Conservation (phyloP, 192 early-diverging fungal species). For the Coemansia sp. region DNA sequence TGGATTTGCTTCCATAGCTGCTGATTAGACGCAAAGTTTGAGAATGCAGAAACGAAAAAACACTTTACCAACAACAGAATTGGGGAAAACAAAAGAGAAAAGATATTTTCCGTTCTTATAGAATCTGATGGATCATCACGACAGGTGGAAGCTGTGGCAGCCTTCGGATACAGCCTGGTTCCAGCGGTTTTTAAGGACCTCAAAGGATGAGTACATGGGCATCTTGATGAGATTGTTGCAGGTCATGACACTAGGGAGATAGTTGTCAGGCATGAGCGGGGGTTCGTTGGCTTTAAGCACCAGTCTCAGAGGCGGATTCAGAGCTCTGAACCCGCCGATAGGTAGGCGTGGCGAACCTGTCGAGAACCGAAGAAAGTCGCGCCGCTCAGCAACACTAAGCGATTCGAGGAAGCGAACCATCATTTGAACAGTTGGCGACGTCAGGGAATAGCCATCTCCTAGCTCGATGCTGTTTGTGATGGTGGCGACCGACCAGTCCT, state of each 20-base stretch:
- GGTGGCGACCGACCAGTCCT: constrained; percentile 76
- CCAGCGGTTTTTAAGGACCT: constrained; percentile 66
- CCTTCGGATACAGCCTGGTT: constrained; percentile 78
- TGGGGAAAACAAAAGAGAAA: background rate
- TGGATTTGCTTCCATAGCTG: constrained; percentile 72
- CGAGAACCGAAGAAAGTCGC: constrained; percentile 82
- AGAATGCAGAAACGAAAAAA: background rate
- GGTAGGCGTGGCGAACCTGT: constrained; percentile 89
- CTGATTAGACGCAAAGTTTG: background rate
- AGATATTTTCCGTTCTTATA: too few species aligned
- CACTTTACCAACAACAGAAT: too few species aligned
- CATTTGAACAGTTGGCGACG: constrained; percentile 66
- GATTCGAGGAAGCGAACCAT: constrained; percentile 70
- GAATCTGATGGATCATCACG: constrained; percentile 27
- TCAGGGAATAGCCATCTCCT: constrained; percentile 80
- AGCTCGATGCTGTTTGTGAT: constrained; percentile 71
- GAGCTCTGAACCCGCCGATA: constrained; percentile 82
- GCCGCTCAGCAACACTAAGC: constrained; percentile 61
- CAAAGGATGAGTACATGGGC: constrained; percentile 73
- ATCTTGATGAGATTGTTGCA: constrained; percentile 95
- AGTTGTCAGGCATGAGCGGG: constrained; percentile 70
- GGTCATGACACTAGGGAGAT: constrained; percentile 94
- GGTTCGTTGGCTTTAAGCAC: constrained; percentile 74
- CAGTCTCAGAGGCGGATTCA: constrained; percentile 83
- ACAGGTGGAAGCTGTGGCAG: constrained; percentile 74